Percentiles rank a stretch among this genome's conserved stretches.
Evolutionary conservation across 2,329 filamentous ascomycete genomes (phyloP).

Genomic region (Tothia fuscella): DNA sequence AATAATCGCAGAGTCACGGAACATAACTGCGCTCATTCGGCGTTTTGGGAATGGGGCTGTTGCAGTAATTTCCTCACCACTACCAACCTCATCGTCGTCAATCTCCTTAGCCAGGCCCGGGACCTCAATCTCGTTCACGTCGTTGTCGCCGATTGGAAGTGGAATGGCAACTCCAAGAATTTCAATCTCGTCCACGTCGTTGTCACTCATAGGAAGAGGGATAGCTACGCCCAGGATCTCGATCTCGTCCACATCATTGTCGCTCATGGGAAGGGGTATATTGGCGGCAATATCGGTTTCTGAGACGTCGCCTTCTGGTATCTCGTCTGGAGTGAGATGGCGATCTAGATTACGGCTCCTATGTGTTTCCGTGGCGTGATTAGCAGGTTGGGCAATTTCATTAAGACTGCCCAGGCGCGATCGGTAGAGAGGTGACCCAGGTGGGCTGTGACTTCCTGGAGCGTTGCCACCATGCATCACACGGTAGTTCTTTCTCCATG

Average conservation of each 20-base stretch:
- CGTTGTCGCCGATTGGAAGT: constrained; percentile 52
- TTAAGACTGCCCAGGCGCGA: constrained; percentile 6
- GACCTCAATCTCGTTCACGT: constrained; percentile 71
- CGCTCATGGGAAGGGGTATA: constrained; percentile 56
- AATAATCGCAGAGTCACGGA: neutral
- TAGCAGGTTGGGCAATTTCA: constrained; percentile 1
- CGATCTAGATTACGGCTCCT: constrained; percentile 6
- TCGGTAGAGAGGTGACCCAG: neutral
- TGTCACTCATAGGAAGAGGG: constrained; percentile 47
- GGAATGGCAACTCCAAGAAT: constrained; percentile 35
- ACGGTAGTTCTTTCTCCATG: constrained; percentile 84
- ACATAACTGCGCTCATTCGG: neutral
- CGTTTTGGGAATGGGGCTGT: neutral
- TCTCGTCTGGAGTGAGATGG: constrained; percentile 14
- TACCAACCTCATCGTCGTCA: constrained; percentile 34
- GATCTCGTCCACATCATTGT: constrained; percentile 66
- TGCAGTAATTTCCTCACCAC: neutral
- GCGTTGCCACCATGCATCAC: neutral
- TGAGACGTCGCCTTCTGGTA: constrained; percentile 31
- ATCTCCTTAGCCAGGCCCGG: constrained; percentile 58
- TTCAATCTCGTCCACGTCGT: constrained; percentile 14
- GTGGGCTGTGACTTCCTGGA: neutral
- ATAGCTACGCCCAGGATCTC: constrained; percentile 61
- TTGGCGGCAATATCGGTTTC: constrained; percentile 40
- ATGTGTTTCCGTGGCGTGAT: constrained; percentile 16